These are phyloP conservation scores for Ophiocordyceps australis DNA, from an alignment of 2,329 filamentous ascomycete species.

Conservation along the genomic window DNA sequence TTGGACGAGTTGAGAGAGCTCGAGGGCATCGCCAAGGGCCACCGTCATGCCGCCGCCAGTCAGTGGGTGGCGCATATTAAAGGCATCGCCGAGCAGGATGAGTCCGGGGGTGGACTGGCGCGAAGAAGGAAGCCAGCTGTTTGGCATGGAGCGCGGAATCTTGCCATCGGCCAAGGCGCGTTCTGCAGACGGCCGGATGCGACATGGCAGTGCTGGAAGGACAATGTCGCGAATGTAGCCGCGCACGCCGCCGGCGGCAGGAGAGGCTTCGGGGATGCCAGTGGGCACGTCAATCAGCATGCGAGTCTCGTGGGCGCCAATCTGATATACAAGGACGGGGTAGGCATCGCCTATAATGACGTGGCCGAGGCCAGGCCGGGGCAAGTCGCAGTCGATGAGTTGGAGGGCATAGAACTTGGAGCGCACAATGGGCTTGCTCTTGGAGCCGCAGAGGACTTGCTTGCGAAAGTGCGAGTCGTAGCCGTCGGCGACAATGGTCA, in stretches of 20 bases:
- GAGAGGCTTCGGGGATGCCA: constrained; percentile 52
- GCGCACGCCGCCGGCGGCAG: constrained; percentile 65
- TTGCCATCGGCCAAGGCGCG: constrained; percentile 61
- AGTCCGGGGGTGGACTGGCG: constrained; percentile 41
- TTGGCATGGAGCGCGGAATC: constrained; percentile 77
- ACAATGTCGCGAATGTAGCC: constrained; percentile 67
- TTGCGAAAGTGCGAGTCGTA: constrained; percentile 88
- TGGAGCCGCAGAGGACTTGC: constrained; percentile 34
- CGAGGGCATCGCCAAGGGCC: constrained; percentile 77
- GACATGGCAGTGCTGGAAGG: constrained; percentile 55
- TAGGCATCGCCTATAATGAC: constrained; percentile 63
- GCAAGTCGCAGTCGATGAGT: constrained; percentile 71
- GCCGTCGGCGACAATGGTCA: constrained; percentile 84
- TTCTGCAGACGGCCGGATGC: constrained; percentile 55
- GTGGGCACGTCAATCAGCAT: constrained; percentile 77
- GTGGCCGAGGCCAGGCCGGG: constrained; percentile 60
- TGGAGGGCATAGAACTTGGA: constrained; percentile 92
- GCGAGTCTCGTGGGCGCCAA: constrained; percentile 85
- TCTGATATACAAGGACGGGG: constrained; percentile 89
- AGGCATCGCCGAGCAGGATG: constrained; percentile 76
- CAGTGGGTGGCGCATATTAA: constrained; percentile 98
- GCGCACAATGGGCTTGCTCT: constrained; percentile 47
- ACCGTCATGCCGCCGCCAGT: constrained; percentile 98
- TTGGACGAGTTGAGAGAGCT: constrained; percentile 56
- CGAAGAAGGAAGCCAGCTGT: constrained; percentile 74